Evolutionary conservation across 257 asterid species (phyloP).

Genomic region (Datura wrightii): DNA sequence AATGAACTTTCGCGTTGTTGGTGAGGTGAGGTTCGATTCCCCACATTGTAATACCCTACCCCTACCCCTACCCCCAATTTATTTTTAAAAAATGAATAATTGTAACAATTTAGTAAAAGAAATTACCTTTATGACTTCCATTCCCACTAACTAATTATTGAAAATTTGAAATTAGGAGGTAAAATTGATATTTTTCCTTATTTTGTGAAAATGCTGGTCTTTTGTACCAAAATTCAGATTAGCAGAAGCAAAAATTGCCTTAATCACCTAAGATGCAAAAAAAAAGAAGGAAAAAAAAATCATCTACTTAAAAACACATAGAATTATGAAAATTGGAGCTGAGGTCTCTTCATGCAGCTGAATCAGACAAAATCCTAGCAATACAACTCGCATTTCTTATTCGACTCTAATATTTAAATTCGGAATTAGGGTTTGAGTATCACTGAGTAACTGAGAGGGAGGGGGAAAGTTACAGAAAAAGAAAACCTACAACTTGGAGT

Average conservation of each 20-base stretch:
- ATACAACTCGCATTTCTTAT: background rate
- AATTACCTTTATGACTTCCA: background rate
- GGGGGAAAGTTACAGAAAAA: background rate
- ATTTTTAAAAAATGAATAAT: background rate
- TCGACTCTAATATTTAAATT: background rate
- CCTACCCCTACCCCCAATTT: too few relatives aligned
- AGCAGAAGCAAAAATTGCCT: background rate
- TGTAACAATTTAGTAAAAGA: background rate
- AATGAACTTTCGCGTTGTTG: too few relatives aligned
- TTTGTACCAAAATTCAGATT: background rate
- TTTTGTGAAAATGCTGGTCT: background rate
- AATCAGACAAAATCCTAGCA: background rate
- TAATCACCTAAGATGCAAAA: constrained; percentile 4
- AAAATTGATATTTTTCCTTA: background rate
- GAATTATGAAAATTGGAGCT: constrained; percentile 1
- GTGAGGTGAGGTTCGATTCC: too few relatives aligned
- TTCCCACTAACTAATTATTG: background rate
- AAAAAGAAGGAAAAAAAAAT: background rate
- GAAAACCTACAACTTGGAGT: background rate
- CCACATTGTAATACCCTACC: too few relatives aligned
- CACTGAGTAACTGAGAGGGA: background rate
- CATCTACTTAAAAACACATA: background rate
- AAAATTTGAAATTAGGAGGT: background rate
- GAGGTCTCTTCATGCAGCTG: background rate
- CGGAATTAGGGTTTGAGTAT: constrained; percentile 21